These are phyloP conservation scores for Pseudozyma sp. DNA, from an alignment of 1,284 basidiomycete genomes.

Conservation along the genomic window DNA sequence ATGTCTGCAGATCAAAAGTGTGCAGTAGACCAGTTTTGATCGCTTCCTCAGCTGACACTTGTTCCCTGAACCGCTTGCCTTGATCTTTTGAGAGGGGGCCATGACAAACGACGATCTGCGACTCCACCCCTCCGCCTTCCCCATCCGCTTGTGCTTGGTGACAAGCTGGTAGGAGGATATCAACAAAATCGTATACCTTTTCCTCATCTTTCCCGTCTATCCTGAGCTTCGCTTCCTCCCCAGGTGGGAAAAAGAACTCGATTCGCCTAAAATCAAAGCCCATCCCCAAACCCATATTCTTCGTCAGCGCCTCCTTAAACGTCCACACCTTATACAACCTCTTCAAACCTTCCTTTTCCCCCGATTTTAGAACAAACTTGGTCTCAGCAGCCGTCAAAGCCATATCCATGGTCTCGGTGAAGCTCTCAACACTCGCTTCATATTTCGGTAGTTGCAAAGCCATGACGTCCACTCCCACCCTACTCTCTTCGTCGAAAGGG, in stretches of 20 bases:
- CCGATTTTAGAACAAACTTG: slow-evolving; percentile 40
- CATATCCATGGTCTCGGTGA: slow-evolving; percentile 63
- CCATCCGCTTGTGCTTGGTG: background rate
- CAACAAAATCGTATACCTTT: slow-evolving; percentile 29
- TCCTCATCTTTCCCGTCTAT: background rate
- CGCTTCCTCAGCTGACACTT: too few relatives aligned
- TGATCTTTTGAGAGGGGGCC: background rate
- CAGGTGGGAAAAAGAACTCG: slow-evolving; percentile 44
- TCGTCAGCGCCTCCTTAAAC: slow-evolving; percentile 67
- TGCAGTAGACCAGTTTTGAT: background rate
- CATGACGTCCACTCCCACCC: slow-evolving; percentile 66
- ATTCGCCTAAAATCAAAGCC: slow-evolving; percentile 62
- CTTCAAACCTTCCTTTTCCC: slow-evolving; percentile 24
- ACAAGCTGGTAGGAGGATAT: slow-evolving; percentile 26
- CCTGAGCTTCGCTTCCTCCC: background rate
- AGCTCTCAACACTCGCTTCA: slow-evolving; percentile 39
- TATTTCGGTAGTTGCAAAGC: slow-evolving; percentile 55
- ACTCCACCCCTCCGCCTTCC: background rate
- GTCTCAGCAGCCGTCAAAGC: slow-evolving; percentile 52
- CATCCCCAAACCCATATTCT: slow-evolving; percentile 60
- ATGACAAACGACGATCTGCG: slow-evolving; percentile 18
- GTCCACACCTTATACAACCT: slow-evolving; percentile 63
- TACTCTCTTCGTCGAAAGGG: background rate
- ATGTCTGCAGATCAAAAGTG: background rate
- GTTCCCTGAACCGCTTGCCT: background rate